Conservation (phyloP, 768 basidiomycete species). For the Boletellus ananas region DNA sequence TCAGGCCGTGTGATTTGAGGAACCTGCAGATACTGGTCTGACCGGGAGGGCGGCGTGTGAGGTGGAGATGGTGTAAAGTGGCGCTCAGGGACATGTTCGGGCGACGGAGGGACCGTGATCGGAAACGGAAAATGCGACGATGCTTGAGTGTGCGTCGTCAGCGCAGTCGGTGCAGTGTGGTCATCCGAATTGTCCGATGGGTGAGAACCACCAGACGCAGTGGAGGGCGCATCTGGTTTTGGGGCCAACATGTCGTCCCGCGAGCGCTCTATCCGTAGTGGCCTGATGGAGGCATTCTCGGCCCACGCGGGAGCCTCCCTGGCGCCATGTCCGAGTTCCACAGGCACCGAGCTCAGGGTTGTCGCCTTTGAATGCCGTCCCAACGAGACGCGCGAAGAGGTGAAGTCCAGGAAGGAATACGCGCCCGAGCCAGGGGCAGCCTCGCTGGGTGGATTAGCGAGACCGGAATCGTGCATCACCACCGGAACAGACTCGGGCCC, state of each 20-base stretch:
- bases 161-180: conserved; percentile 15
- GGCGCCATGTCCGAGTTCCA: conserved; percentile 22
- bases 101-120: conserved; percentile 42
- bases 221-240: conserved; percentile 33
- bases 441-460: conserved; percentile 16
- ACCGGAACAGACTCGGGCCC: conserved; percentile 31
- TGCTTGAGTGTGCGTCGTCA: conserved; percentile 21
- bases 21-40: conserved; percentile 28
- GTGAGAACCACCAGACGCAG: conserved; percentile 27
- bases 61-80: conserved; percentile 18
- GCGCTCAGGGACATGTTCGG: conserved; percentile 14
- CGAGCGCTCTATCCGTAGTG: conserved; percentile 18
- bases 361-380: conserved; percentile 24
- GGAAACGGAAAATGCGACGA: conserved; percentile 43
- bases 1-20: conserved; percentile 23
- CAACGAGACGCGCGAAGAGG: conserved; percentile 26
- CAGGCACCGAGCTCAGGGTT: conserved; percentile 26
- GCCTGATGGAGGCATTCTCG: conserved; percentile 16
- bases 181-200: conserved; percentile 25
- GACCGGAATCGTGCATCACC: conserved; percentile 25
- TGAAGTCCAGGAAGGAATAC: conserved; percentile 32
- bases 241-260: conserved; percentile 10
- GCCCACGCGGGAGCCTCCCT: conserved; percentile 12
- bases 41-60: conserved; percentile 2
- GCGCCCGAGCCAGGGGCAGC: conserved; percentile 27